These are phyloP conservation scores for Wallacemonas rigidus DNA, from an alignment of 208 protist species.

Conservation along the genomic window DNA sequence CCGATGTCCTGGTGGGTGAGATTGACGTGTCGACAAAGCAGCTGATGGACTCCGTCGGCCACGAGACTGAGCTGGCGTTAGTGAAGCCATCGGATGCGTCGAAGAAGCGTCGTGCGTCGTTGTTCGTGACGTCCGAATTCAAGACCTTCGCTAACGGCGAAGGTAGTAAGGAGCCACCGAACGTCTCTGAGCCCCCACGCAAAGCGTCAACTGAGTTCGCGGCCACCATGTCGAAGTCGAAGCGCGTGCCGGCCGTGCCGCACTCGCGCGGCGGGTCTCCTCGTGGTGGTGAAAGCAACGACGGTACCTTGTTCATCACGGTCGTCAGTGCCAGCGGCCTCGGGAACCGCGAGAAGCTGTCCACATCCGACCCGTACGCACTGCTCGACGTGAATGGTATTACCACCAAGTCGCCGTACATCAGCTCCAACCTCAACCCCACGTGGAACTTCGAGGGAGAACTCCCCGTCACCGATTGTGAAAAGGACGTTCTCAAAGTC, in stretches of 20 bases:
- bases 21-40: slow-evolving; percentile 46
- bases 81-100: slow-evolving; percentile 34
- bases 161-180: slow-evolving; percentile 26
- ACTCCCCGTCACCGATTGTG: slow-evolving; percentile 43
- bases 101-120: slow-evolving; percentile 35
- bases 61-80: slow-evolving; percentile 44
- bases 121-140: slow-evolving; percentile 53
- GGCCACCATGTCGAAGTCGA: slow-evolving; percentile 10
- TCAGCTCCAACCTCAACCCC: slow-evolving; percentile 61
- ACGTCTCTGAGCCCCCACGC: slow-evolving; percentile 33
- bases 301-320: slow-evolving; percentile 61
- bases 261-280: slow-evolving; percentile 26
- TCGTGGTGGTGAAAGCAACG: slow-evolving; percentile 3
- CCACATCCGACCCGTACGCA: slow-evolving; percentile 76
- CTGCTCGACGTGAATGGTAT: slow-evolving; percentile 46
- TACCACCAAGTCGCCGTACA: slow-evolving; percentile 38
- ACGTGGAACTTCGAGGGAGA: slow-evolving; percentile 68
- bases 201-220: slow-evolving; percentile 37
- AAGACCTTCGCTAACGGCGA: slow-evolving; percentile 28
- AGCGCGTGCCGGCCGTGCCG: slow-evolving; percentile 24
- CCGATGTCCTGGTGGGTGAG: slow-evolving; percentile 55
- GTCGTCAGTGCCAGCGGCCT: slow-evolving; percentile 52
- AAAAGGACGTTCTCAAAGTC: slow-evolving; percentile 46
- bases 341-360: slow-evolving; percentile 58
- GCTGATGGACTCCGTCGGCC: slow-evolving; percentile 38